Evolutionary conservation across 768 basidiomycete species (phyloP).

Genomic region (Porphyrellus cyaneotinctus): DNA sequence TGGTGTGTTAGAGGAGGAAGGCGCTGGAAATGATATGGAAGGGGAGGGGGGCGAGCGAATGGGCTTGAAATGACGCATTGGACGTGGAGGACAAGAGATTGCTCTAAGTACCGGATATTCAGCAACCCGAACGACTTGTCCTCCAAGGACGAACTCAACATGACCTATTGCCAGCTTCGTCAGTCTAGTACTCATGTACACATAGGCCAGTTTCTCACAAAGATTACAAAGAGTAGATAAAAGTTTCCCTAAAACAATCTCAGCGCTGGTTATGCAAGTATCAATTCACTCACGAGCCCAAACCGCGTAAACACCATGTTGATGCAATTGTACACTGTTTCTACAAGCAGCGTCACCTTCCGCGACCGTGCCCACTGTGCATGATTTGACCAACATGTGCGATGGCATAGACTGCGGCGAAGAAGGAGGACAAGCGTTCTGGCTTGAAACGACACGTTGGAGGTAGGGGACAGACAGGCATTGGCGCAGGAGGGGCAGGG

Average conservation of each 20-base stretch:
- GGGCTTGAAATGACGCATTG: slow-evolving; percentile 75
- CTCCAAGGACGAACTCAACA: slow-evolving; percentile 86
- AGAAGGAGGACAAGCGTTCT: too few species aligned
- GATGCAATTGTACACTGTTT: slow-evolving; percentile 83
- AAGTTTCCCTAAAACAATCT: slow-evolving; percentile 70
- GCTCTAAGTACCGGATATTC: slow-evolving; percentile 66
- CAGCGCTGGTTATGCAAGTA: not conserved
- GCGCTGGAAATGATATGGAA: too few species aligned
- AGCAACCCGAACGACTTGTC: slow-evolving; percentile 60
- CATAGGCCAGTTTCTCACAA: not conserved
- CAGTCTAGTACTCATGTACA: not conserved
- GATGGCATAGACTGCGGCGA: slow-evolving; percentile 90
- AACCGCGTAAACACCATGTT: slow-evolving; percentile 94
- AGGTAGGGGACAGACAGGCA: too few species aligned
- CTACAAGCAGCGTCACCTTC: slow-evolving; percentile 69
- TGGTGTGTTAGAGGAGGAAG: too few species aligned
- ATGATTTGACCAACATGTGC: slow-evolving; percentile 53
- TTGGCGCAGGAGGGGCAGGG: too few species aligned
- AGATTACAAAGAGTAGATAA: slow-evolving; percentile 88
- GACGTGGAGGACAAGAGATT: too few species aligned
- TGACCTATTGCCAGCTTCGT: slow-evolving; percentile 46
- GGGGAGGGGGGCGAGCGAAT: too few species aligned
- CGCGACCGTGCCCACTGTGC: slow-evolving; percentile 60
- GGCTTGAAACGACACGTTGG: too few species aligned
- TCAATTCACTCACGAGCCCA: slow-evolving; percentile 57